Evolutionary conservation across 192 early-diverging fungal species (phyloP), one percentile per base, ranked within the genome.

Genomic region (Kickxella alabastrina): DNA sequence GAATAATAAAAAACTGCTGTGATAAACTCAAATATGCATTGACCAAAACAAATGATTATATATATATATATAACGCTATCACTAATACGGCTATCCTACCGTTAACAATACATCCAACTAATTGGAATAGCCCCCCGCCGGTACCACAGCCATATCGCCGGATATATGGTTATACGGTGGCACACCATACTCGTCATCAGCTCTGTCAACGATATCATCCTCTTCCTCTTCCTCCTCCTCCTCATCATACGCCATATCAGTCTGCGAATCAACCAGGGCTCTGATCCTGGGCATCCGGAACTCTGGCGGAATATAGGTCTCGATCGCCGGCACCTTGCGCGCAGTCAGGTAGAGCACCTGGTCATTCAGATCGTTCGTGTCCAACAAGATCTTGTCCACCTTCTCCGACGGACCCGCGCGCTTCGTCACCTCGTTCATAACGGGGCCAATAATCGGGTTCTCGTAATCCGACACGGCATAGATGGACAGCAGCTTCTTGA

Each of bases 391-490:
- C 18, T 85, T 82, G 68, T 96, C 95, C 15, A 82, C 80, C 77
- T 92, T 92, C 62, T 98, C 93, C 54, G 87, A 89, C 8, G 87
- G 80, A 36, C 84, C 82, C 9, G 92, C 92, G 19, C 92, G 75
- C 52, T 79, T 78, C 6, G 90, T 87, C 10, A 96, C 92, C 47
- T 91, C 92, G 69, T 89, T 89, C 62, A 98, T 77, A 46, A 97
- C 82, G 31, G 90, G 88, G 12, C 88, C 84, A 22, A 90, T 90
- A 15, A 96, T 85, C 52, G 90, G 82, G 49, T 82, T 83, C 78
- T 99, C 97, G 63, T 95, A 97, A 71, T 99, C 97, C 2, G 92
- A 89, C 46, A 94, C 87, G 48, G 89, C 86, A 66, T 98, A 98
- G 61, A 96, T 87, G 19, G 88, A 89, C 15, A 99, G 83, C 24